A percentile compares a stretch with the other conserved stretches of the same genome.
These are phyloP conservation scores for Lanmaoa rubissima DNA, from an alignment of 768 basidiomycete species.

Conservation along the genomic window DNA sequence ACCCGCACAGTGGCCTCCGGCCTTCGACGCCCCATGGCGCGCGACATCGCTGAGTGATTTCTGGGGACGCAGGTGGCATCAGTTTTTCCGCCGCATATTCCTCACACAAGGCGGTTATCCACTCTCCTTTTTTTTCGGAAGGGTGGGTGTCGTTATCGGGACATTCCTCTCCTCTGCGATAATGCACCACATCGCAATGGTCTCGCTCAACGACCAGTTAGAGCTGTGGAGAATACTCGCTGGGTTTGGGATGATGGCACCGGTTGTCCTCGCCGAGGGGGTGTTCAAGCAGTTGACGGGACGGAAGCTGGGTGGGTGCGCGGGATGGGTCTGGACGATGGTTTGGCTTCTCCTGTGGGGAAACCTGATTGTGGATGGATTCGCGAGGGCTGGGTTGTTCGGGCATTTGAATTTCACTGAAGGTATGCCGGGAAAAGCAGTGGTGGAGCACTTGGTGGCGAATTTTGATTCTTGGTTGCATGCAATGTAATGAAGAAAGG, in stretches of 20 bases:
- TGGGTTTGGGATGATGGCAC: slow-evolving; percentile 55
- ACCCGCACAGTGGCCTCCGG: slow-evolving; percentile 32
- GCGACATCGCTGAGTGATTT: slow-evolving; percentile 35
- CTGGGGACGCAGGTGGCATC: slow-evolving; percentile 41
- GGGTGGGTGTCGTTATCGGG: slow-evolving; percentile 48
- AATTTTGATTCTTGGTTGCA: slow-evolving; percentile 14
- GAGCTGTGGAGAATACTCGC: slow-evolving; percentile 41
- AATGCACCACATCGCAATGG: slow-evolving; percentile 46
- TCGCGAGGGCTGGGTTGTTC: slow-evolving; percentile 14
- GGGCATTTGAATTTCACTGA: not conserved
- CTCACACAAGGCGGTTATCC: slow-evolving; percentile 30
- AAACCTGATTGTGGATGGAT: slow-evolving; percentile 22
- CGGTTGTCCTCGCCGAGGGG: slow-evolving; percentile 47
- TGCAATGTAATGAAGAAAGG: not conserved
- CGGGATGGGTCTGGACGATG: slow-evolving; percentile 37
- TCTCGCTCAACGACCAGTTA: slow-evolving; percentile 34
- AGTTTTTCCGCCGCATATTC: slow-evolving; percentile 33
- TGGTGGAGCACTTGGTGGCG: slow-evolving; percentile 6
- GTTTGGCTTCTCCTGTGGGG: slow-evolving; percentile 27
- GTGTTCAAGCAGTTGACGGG: slow-evolving; percentile 24
- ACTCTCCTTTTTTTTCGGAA: slow-evolving; percentile 41
- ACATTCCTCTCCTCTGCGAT: slow-evolving; percentile 55
- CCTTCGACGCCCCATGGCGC: slow-evolving; percentile 32
- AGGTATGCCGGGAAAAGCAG: not conserved
- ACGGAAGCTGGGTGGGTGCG: slow-evolving; percentile 25